phyloP scores from a whole-genome alignment of 2,329 filamentous ascomycete genomes.

The Sarocladium kiliense region DNA sequence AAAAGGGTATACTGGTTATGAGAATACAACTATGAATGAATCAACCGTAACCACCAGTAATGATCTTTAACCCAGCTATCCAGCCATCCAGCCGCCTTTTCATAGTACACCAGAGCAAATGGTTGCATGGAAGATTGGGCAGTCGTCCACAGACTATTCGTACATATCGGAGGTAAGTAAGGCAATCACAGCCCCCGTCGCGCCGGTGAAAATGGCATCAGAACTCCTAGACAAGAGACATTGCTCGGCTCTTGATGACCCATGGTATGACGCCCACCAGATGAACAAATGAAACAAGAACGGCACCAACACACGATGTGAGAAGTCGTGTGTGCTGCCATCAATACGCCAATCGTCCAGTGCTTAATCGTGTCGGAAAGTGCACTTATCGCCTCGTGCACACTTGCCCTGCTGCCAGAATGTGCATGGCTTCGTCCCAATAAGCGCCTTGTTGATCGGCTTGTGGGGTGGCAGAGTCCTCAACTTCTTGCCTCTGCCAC shows the following conservation, averaged over 20 bases:
- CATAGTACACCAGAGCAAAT: constrained; percentile 1
- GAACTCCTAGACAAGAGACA: not conserved
- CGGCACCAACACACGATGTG: no score
- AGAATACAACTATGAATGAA: not conserved
- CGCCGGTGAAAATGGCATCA: not conserved
- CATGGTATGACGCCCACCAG: not conserved
- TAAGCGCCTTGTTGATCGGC: constrained; percentile 49
- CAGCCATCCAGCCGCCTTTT: not conserved
- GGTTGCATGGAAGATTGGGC: not conserved
- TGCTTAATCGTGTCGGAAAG: constrained; percentile 61
- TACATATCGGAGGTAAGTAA: not conserved
- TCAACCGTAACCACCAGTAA: not conserved
- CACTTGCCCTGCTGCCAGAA: constrained; percentile 70
- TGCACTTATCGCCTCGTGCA: constrained; percentile 68
- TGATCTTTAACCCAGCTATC: not conserved
- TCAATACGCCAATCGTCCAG: no score
- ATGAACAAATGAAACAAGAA: not conserved
- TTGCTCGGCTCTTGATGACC: not conserved
- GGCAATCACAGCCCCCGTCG: not conserved
- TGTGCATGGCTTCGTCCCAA: constrained; percentile 63
- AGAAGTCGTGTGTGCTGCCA: no score
- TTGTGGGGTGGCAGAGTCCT: constrained; percentile 35
- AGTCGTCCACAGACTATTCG: not conserved
- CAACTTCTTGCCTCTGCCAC: constrained; percentile 36
- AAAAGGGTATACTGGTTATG: not conserved